These are phyloP conservation scores for Exophiala viscosa DNA, from an alignment of 2,329 filamentous ascomycete genomes.

Conservation along the genomic window DNA sequence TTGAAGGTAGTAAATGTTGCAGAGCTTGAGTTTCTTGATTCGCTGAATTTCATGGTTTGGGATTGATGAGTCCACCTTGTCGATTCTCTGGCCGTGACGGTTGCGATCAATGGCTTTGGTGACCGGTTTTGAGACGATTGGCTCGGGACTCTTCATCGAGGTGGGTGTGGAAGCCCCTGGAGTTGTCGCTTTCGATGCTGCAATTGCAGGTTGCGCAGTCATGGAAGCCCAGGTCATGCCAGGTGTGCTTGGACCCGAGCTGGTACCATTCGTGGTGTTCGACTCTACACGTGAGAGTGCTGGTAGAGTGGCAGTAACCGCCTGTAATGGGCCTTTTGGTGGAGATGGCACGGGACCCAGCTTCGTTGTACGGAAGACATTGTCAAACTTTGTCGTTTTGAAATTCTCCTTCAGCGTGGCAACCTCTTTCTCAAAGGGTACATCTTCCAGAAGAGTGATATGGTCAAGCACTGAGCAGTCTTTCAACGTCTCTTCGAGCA, in stretches of 20 bases:
- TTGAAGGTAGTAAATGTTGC: constrained; percentile 60
- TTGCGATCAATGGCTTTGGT: constrained; percentile 52
- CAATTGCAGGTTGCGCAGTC: constrained; percentile 29
- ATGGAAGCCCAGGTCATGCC: constrained; percentile 35
- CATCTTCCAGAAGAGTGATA: constrained; percentile 55
- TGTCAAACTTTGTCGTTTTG: constrained; percentile 47
- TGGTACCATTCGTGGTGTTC: constrained; percentile 39
- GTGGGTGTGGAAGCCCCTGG: constrained; percentile 30
- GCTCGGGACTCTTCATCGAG: constrained; percentile 38
- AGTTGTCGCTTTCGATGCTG: constrained; percentile 20
- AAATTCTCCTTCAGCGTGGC: constrained; percentile 46
- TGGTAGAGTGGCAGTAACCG: constrained; percentile 32
- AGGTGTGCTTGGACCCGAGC: constrained; percentile 31
- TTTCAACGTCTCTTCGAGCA: constrained; percentile 49
- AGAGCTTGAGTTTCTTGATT: constrained; percentile 60
- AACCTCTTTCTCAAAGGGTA: constrained; percentile 54
- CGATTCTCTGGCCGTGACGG: constrained; percentile 57
- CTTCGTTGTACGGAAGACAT: constrained; percentile 48
- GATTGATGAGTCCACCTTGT: constrained; percentile 49
- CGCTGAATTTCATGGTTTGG: constrained; percentile 55
- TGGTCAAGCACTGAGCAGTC: constrained; percentile 45
- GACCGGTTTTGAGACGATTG: constrained; percentile 37
- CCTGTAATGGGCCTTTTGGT: constrained; percentile 22
- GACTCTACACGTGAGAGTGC: constrained; percentile 35
- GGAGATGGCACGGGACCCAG: constrained; percentile 25